phyloP scores from a whole-genome alignment of 495 filamentous ascomycete species.

The Xylaria venustula region DNA sequence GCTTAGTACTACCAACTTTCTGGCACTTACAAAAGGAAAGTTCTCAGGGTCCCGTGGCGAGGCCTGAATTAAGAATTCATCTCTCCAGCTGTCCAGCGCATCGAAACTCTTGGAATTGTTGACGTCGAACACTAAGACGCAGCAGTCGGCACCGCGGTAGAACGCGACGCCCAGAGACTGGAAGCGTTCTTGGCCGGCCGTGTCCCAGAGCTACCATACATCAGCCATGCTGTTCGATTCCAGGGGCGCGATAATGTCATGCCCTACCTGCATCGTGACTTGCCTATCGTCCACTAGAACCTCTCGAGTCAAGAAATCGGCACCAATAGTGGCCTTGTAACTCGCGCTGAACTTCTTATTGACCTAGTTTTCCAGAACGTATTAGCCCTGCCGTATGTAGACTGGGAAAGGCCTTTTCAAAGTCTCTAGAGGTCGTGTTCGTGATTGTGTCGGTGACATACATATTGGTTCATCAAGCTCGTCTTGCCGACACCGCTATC shows the following conservation, averaged over 20 bases:
- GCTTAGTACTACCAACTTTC: background rate
- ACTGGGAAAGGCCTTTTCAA: background rate
- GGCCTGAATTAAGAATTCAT: slow-evolving; percentile 97
- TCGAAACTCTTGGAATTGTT: slow-evolving; percentile 99
- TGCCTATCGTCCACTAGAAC: slow-evolving; percentile 95
- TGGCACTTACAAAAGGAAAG: slow-evolving; percentile 84
- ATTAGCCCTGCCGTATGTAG: background rate
- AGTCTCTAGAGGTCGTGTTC: background rate
- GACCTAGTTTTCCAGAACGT: slow-evolving; percentile 58
- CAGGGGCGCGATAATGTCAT: slow-evolving; percentile 10
- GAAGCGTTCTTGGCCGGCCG: slow-evolving; percentile 95
- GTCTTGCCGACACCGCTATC: slow-evolving; percentile 99
- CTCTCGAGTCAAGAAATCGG: slow-evolving; percentile 98
- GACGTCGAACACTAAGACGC: slow-evolving; percentile 96
- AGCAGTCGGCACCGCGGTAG: slow-evolving; percentile 98
- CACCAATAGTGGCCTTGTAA: slow-evolving; percentile 99
- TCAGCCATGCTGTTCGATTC: slow-evolving; percentile 16
- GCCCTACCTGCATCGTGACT: slow-evolving; percentile 93
- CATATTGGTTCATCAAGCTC: slow-evolving; percentile 99
- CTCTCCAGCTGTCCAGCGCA: slow-evolving; percentile 95
- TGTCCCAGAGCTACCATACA: slow-evolving; percentile 84
- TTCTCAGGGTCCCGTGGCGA: slow-evolving; percentile 94
- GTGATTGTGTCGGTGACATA: slow-evolving; percentile 47
- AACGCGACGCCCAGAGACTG: slow-evolving; percentile 97
- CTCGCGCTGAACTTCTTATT: slow-evolving; percentile 99